Conservation (phyloP, 2,329 filamentous ascomycete species). For the Arachnopeziza araneosa region DNA sequence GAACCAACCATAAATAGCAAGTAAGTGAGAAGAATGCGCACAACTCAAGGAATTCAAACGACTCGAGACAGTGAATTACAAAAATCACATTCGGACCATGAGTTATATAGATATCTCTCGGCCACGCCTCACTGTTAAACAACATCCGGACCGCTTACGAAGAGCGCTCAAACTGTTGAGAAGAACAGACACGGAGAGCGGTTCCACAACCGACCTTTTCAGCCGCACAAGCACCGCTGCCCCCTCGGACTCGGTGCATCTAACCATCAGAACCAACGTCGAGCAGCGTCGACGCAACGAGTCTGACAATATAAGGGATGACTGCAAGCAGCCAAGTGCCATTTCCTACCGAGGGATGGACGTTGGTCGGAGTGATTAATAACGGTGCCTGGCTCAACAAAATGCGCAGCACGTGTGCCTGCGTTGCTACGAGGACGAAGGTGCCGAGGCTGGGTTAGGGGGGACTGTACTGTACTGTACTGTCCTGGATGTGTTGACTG, state of each 20-base stretch:
- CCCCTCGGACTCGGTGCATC: neutral
- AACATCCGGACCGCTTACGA: neutral
- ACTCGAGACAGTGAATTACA: too few species aligned
- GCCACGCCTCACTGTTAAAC: neutral
- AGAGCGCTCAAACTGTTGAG: neutral
- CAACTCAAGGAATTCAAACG: too few species aligned
- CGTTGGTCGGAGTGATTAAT: neutral
- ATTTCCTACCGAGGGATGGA: neutral
- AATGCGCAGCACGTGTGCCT: neutral
- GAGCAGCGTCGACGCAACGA: neutral
- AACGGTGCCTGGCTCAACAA: neutral
- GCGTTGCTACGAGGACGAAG: too few species aligned
- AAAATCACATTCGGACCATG: neutral
- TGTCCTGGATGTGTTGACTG: too few species aligned
- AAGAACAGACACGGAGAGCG: too few species aligned
- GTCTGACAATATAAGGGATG: too few species aligned
- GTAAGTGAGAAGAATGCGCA: too few species aligned
- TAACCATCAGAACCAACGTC: too few species aligned
- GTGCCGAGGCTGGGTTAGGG: too few species aligned
- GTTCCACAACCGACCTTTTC: neutral
- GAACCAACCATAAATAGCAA: neutral
- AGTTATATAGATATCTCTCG: neutral
- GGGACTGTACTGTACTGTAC: too few species aligned
- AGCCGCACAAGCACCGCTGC: neutral
- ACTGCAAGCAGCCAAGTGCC: too few species aligned